These are phyloP conservation scores for Dalbergia cultrata DNA, from an alignment of 306 rosid genomes.

Conservation along the genomic window DNA sequence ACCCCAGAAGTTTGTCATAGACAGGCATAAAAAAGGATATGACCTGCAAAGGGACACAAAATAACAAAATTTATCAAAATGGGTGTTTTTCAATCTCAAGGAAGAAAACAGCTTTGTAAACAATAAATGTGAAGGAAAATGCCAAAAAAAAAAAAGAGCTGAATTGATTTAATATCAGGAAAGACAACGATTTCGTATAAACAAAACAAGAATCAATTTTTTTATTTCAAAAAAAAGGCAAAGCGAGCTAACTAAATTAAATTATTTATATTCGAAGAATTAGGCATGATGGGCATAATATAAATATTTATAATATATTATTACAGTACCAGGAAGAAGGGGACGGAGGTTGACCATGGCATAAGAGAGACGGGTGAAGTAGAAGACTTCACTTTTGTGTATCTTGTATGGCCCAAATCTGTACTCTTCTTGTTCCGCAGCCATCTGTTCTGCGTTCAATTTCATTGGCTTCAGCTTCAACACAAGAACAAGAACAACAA, in stretches of 20 bases:
- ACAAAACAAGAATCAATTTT: too few species aligned
- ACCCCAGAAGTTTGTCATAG: constrained; percentile 30
- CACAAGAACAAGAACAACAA: constrained; percentile 28
- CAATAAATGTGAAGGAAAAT: not conserved
- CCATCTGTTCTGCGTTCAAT: constrained; percentile 46
- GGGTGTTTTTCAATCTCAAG: constrained; percentile 13
- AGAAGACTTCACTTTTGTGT: constrained; percentile 78
- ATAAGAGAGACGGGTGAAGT: constrained; percentile 70
- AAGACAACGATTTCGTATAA: too few species aligned
- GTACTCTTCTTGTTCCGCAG: constrained; percentile 47
- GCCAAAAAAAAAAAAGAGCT: not conserved
- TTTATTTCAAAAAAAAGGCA: not conserved
- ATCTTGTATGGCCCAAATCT: constrained; percentile 67
- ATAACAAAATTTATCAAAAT: constrained; percentile 38
- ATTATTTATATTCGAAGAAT: not conserved
- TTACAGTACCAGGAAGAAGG: constrained; percentile 73
- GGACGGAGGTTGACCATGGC: constrained; percentile 96
- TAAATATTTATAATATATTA: too few species aligned
- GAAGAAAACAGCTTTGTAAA: constrained; percentile 30
- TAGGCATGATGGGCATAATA: not conserved
- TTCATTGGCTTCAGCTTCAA: not conserved
- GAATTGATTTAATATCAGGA: not conserved
- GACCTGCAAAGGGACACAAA: constrained; percentile 74
- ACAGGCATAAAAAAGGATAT: constrained; percentile 79
- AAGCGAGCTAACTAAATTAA: not conserved